Base-by-base conservation (phyloP, 352 stramenopile species). In the Plasmopara viticola region DNA sequence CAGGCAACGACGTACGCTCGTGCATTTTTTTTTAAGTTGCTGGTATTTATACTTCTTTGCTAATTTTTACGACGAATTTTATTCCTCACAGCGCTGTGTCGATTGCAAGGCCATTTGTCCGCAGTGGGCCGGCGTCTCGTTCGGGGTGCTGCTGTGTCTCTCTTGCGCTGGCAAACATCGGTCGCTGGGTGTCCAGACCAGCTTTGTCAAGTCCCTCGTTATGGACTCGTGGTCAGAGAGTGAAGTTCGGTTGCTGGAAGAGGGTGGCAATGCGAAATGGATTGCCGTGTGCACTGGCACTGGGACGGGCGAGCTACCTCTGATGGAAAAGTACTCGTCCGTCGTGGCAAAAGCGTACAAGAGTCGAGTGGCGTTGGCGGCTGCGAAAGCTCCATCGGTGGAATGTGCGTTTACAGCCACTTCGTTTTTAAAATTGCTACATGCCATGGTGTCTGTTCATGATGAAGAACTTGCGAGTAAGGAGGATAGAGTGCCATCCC, bases 191-290 rank as follows among this genome's bases (percentile, higher is more conserved):
- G 84, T 94, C 7, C 66, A 70, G 42, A 76, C 78, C 48, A 92
- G 79, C 62, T 87, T 92, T 53, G 81, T 94, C 65, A 90, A 91
- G 70, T 92, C 81, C 8, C 46, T 94, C 9, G 64, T 56, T 13
- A 92, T 94, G 80, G 84, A 94, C 52, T 68, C 58, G 8, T 94
- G 84, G 81, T 72, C 75, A 8, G 15, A 48, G 7, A 64, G 18
- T 5, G 78, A 94, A 47, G 62, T 74, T 9, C 67, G 72, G 15
- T 56, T 63, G 13, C 60, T 94, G n/a, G 75, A 90, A 58, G 52
- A 74, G 14, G 81, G 80, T 14, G 80, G 83, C 20, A 94, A 91
- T 43, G 83, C 73, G 46, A 94, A 94, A 59, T 94, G 83, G 83
- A 44, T 66, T 17, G 78, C 78, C 5, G 78, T 94, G 12, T 94